These are phyloP conservation scores for Populus pruinosa DNA, from an alignment of 345 rosid genomes.

Conservation along the genomic window DNA sequence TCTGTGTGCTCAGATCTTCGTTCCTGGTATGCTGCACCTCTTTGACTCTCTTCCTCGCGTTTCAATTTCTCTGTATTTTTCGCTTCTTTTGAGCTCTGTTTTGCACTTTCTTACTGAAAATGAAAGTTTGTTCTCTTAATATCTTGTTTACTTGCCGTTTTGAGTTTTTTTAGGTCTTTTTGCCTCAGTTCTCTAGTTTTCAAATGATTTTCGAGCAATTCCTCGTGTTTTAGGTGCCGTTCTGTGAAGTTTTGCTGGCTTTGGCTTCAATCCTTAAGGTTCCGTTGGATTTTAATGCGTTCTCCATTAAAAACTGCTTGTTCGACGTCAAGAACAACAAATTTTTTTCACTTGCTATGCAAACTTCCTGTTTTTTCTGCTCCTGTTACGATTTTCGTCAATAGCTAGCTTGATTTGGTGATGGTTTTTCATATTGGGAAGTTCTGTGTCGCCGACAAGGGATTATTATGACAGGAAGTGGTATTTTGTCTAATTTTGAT, in stretches of 20 bases:
- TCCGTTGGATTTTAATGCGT: neutral
- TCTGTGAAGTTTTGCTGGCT: neutral
- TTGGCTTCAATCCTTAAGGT: neutral
- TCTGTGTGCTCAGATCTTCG: constrained; percentile 36
- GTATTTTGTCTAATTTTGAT: constrained; percentile 13
- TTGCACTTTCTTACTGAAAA: neutral
- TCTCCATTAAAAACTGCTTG: neutral
- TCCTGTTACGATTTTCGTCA: neutral
- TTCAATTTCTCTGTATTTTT: neutral
- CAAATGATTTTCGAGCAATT: neutral
- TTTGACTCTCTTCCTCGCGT: neutral
- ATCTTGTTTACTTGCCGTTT: neutral
- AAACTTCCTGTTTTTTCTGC: neutral
- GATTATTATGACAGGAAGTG: constrained; percentile 15
- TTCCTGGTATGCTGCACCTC: constrained; percentile 31
- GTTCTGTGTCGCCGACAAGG: constrained; percentile 15
- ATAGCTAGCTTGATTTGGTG: neutral
- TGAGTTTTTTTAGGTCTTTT: neutral
- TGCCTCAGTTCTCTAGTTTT: neutral
- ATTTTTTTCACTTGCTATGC: neutral
- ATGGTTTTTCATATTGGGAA: neutral
- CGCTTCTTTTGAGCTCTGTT: neutral
- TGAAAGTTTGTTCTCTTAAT: neutral
- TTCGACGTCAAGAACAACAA: neutral
- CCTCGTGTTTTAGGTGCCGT: neutral